Evolutionary conservation across 2,329 filamentous ascomycete species (phyloP).

Genomic region (Metarhizium sp.): DNA sequence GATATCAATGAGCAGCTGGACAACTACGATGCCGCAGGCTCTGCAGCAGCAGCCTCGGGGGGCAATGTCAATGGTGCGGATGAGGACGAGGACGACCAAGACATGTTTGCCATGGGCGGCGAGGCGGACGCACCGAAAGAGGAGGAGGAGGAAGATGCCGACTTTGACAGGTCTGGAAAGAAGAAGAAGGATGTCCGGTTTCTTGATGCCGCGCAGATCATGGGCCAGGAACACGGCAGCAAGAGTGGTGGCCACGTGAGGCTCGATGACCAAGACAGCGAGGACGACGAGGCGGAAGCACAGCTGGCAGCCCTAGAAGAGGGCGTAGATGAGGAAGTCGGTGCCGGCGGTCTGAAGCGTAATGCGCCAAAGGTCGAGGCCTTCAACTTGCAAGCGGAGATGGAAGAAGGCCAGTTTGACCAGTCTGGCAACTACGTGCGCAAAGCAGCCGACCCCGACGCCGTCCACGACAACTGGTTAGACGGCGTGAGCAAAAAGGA

Average conservation of each 20-base stretch:
- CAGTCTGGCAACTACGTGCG: slow-evolving; percentile 85
- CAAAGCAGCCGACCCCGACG: slow-evolving; percentile 81
- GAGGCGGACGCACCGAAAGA: slow-evolving; percentile 32
- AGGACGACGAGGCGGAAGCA: slow-evolving; percentile 59
- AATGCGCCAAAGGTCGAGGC: slow-evolving; percentile 92
- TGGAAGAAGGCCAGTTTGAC: slow-evolving; percentile 90
- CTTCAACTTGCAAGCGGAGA: slow-evolving; percentile 86
- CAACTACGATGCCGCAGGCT: slow-evolving; percentile 38
- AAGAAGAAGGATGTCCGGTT: slow-evolving; percentile 56
- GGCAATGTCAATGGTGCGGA: slow-evolving; percentile 20
- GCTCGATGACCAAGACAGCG: slow-evolving; percentile 45
- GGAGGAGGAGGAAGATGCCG: slow-evolving; percentile 22
- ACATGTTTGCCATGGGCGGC: slow-evolving; percentile 75
- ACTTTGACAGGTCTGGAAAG: slow-evolving; percentile 35
- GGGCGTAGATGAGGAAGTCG: slow-evolving; percentile 79
- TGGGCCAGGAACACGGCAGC: slow-evolving; percentile 68
- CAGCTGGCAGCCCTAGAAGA: slow-evolving; percentile 63
- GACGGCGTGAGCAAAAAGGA: slow-evolving; percentile 90
- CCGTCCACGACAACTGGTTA: slow-evolving; percentile 85
- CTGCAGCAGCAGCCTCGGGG: slow-evolving; percentile 25
- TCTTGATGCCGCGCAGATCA: slow-evolving; percentile 53
- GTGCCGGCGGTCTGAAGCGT: slow-evolving; percentile 80
- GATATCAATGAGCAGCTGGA: slow-evolving; percentile 43
- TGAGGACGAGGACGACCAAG: slow-evolving; percentile 56
- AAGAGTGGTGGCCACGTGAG: slow-evolving; percentile 65